Base-by-base conservation (phyloP, 345 rosid species). In the Heritiera littoralis region DNA sequence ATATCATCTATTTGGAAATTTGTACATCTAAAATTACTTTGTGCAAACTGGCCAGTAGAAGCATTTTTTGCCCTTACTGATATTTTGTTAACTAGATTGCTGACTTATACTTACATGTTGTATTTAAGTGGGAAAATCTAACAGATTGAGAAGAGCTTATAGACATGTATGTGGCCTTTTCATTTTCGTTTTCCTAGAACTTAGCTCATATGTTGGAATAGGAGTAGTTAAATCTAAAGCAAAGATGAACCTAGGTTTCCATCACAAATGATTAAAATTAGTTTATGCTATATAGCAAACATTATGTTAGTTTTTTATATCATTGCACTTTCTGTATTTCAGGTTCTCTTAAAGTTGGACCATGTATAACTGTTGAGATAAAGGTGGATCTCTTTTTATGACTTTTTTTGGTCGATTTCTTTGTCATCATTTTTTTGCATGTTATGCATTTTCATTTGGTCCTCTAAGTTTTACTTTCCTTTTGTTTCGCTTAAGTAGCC, bases 361-460 rank as follows among this genome's bases (percentile, higher is more conserved):
- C 84, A 56, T 89, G 92, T 86, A 80, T 90, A 77, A 84, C 91
- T 66, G 89, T 91, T 86, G 97, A 92, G 78, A 90, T 92, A 77
- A 92, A 92, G 97, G 97, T 92, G 83, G 60, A 79, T 35, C 60
- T 61, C 35, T 11, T 41, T 78, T 75, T 17, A 41, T 65, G 28
- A 6, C 38, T 35, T 13, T 7, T 54, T 28, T 43, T 41, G 45
- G 41, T 77, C 5, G 1, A 1, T 12, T 13, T 72, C 43, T 49
- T 23, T 41, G 72, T 11, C 38, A 14, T 74, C 83, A 3, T 14
- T 52, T 78, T 14, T 28, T 65, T 35, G 2, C 38, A 35, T 43
- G 15, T 51, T 45, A 12, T 68, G 59, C 51, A 32, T 78, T 60
- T 40, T 18, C 49, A 18, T 8, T 73, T 49, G 58, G 3, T 46